Conservation (phyloP, 2,329 filamentous ascomycete species). For the Colletotrichum sojae region DNA sequence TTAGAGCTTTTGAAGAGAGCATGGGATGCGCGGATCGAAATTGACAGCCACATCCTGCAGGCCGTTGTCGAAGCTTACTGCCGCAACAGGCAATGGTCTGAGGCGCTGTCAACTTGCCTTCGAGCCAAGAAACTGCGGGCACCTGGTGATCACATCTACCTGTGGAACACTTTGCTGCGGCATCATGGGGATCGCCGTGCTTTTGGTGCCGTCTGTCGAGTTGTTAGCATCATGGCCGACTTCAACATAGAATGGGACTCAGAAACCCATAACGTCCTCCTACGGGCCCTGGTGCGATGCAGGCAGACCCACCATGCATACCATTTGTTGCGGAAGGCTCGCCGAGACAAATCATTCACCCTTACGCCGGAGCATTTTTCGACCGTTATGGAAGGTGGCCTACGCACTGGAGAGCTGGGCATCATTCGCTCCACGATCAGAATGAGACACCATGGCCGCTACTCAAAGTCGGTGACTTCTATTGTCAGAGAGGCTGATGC, state of each 20-base stretch:
- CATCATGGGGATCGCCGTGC: conserved; percentile 76
- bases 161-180: conserved; percentile 85
- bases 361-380: conserved; percentile 65
- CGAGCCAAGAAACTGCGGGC: conserved; percentile 68
- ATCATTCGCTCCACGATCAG: conserved; percentile 58
- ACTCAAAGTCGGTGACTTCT: conserved; percentile 51
- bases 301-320: conserved; percentile 66
- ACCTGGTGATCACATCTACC: conserved; percentile 65
- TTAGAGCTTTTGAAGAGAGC: conserved; percentile 76
- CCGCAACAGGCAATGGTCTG: conserved; percentile 52
- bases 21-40: conserved; percentile 67
- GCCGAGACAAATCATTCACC: conserved; percentile 60
- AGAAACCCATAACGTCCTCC: conserved; percentile 64
- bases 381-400: conserved; percentile 67
- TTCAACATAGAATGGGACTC: conserved; percentile 62
- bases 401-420: conserved; percentile 60
- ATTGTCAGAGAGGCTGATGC: conserved; percentile 51
- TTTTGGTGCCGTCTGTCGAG: conserved; percentile 62
- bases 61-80: conserved; percentile 79
- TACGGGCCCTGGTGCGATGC: conserved; percentile 64
- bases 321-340: conserved; percentile 60
- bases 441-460: conserved; percentile 59
- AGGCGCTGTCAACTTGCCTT: conserved; percentile 57
- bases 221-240: conserved; percentile 65
- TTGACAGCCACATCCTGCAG: conserved; percentile 67